Conservation (phyloP, 2,329 filamentous ascomycete species). For the Aspergillaceae sp. region DNA sequence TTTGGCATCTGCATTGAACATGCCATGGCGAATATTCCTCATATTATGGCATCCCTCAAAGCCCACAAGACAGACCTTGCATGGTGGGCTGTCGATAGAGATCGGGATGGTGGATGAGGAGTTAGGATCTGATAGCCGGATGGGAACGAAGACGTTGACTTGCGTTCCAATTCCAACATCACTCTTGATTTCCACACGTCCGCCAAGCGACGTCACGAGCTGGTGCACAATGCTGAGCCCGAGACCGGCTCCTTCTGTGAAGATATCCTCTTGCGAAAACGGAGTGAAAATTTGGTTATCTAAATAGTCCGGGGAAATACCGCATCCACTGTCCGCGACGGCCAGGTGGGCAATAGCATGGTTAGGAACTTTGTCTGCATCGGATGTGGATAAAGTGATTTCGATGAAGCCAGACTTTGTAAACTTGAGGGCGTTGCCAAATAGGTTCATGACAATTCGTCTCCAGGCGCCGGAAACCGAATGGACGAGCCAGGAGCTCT, state of each 20-base stretch:
- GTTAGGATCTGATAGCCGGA: constrained; percentile 1
- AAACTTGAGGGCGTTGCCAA: constrained; percentile 32
- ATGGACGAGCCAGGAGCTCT: constrained; percentile 20
- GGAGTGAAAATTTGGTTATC: constrained; percentile 50
- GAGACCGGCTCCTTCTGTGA: constrained; percentile 54
- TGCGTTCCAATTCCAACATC: constrained; percentile 20
- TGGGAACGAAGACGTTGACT: constrained; percentile 21
- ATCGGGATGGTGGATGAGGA: not conserved
- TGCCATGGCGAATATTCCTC: constrained; percentile 13
- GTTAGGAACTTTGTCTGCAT: constrained; percentile 6
- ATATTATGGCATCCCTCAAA: constrained; percentile 18
- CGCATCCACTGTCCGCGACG: constrained; percentile 54
- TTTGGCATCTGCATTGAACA: constrained; percentile 18
- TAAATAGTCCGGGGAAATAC: constrained; percentile 54
- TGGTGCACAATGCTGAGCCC: constrained; percentile 54
- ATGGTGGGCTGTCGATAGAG: not conserved
- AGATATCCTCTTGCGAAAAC: constrained; percentile 53
- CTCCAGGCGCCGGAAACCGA: constrained; percentile 24
- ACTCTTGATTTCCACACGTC: constrained; percentile 47
- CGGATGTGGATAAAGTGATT: constrained; percentile 15
- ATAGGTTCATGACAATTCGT: constrained; percentile 30
- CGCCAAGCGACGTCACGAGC: constrained; percentile 50
- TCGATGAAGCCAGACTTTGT: constrained; percentile 26
- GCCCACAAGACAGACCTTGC: constrained; percentile 17
- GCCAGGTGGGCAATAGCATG: constrained; percentile 26